phyloP scores from a whole-genome alignment of 495 filamentous ascomycete species.

The Lentithecium fluviatile region DNA sequence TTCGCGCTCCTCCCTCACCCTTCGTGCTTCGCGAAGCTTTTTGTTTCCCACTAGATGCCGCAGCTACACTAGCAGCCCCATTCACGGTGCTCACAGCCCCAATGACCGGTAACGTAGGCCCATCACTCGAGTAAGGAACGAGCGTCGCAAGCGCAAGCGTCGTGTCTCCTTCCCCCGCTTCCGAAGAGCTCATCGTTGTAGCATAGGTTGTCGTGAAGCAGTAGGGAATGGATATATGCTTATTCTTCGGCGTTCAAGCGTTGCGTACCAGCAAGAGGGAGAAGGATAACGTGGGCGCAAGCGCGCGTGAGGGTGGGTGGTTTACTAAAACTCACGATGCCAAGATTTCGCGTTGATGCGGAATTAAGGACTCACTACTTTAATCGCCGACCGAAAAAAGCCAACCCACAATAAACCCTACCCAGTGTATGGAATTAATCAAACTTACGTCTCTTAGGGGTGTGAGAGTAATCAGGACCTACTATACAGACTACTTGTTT shows the following conservation, averaged over 20 bases:
- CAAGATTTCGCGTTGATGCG: not conserved
- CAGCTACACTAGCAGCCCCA: not conserved
- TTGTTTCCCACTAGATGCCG: not conserved
- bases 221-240: no score
- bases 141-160: not conserved
- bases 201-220: not conserved
- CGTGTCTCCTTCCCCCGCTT: not conserved
- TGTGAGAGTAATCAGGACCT: no score
- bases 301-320: no score
- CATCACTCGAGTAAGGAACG: constrained; percentile 10
- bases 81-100: not conserved
- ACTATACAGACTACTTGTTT: no score
- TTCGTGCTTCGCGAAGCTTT: not conserved
- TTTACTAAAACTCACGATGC: not conserved
- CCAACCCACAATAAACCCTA: no score
- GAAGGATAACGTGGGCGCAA: no score
- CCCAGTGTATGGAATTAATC: no score
- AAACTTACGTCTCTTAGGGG: no score
- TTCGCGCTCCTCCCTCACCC: not conserved
- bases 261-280: no score
- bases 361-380: constrained; percentile 8
- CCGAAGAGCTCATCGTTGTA: not conserved
- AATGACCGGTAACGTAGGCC: constrained; percentile 15
- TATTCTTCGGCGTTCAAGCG: no score
- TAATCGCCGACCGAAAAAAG: constrained; percentile 14